Conservation (phyloP, 2,329 filamentous ascomycete species). For the Fusarium sp. region DNA sequence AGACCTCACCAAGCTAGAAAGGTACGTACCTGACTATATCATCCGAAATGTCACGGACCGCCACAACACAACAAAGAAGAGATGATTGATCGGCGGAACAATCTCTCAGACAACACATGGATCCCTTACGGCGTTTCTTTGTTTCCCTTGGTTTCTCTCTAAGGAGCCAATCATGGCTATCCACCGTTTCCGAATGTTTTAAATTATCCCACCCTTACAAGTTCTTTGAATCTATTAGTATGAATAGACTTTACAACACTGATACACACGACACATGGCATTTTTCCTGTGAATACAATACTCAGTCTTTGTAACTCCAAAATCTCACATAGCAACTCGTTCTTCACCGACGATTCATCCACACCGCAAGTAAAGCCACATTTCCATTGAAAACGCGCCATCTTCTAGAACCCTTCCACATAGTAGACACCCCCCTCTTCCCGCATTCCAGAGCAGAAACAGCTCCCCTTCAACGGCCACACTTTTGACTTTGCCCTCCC, state of each 20-base stretch:
- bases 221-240: not conserved
- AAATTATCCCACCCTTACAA: not conserved
- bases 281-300: accelerated
- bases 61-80: not conserved
- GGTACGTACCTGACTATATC: conserved; percentile 13
- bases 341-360: conserved; percentile 2
- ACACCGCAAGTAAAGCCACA: conserved; percentile 29
- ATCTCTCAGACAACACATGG: not conserved
- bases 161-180: not conserved
- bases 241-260: not conserved
- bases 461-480: conserved; percentile 25
- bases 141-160: not conserved
- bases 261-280: not conserved
- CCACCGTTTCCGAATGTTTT: not conserved
- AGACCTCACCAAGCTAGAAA: not conserved
- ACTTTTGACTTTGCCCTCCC: conserved; percentile 32
- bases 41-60: not conserved
- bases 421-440: conserved; percentile 13
- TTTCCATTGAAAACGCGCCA: conserved; percentile 4
- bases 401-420: conserved; percentile 23
- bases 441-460: conserved; percentile 37
- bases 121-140: not conserved
- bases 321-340: too few species aligned
- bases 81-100: not conserved
- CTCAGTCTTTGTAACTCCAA: not conserved